Evolutionary conservation across 805 yeast species (phyloP), one percentile per base, ranked within the genome.

Genomic region (Ogataea zsoltii): DNA sequence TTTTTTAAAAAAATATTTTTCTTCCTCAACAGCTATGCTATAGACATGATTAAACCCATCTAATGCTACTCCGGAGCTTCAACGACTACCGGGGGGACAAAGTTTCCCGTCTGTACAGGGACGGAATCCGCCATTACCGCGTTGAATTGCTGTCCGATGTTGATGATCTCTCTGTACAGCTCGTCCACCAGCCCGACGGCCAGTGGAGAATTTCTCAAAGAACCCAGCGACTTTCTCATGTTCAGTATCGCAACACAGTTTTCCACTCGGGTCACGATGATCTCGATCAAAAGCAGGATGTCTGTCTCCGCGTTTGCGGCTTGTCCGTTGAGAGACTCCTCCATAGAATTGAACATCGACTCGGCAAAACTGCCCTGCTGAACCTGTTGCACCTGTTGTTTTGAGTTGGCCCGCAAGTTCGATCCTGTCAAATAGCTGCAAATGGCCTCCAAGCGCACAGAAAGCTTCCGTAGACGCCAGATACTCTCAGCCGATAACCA

Each of bases 251-350:
- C 69, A 13, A 79, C 77, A 48, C 79, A 71, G 42, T 79, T 75
- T 58, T 88, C 96, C 32, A 87, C 69, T 61, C 95, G 73, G 0
- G 90, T 79, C 12, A 85, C 77, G 21, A 83, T 66, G 52, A 82
- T 85, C 46, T 83, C 88, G 49, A 86, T 67, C 35, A 83, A 70
- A 4, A 75, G 69, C 33, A 81, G 62, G 32, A 82, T 59, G 33
- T 83, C 89, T 15, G 50, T 50, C 18, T 66, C 68, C n/a, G 54
- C 41, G 29, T 37, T 44, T 2, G 44, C 39, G 17, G 59, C 16
- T 30, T 51, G 57, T 3, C 26, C 17, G 18, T 36, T 37, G 42
- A 58, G 44, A 0, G 46, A 37, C 14, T 45, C 52, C 28, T 61
- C 64, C 1, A 55, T 45, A 7, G 50, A 54, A 7, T 42, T 37